Evolutionary conservation across 176 grass and related monocot species (phyloP).

Genomic region (Aegilops tauschii): DNA sequence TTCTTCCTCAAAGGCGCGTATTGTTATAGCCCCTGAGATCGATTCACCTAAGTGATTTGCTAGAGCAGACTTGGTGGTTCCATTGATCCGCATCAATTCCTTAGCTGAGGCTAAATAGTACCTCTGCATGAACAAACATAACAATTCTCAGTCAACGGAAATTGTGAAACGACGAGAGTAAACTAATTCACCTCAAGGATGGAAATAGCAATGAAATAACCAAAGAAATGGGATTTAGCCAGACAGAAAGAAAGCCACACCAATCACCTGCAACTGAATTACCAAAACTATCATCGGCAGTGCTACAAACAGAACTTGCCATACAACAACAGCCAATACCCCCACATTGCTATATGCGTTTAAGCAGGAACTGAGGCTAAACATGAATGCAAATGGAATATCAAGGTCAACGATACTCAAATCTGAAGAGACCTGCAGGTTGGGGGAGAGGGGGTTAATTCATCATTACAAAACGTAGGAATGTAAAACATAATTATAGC

Average conservation of each 20-base stretch:
- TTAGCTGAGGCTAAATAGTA: slow-evolving; percentile 88
- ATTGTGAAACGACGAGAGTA: slow-evolving; percentile 9
- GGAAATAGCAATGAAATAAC: slow-evolving; percentile 19
- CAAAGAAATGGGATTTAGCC: neutral
- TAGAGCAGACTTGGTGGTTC: slow-evolving; percentile 81
- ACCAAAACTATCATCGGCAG: slow-evolving; percentile 63
- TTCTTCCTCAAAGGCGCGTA: slow-evolving; percentile 83
- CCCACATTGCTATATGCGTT: slow-evolving; percentile 77
- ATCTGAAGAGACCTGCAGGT: slow-evolving; percentile 74
- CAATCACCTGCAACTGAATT: slow-evolving; percentile 70
- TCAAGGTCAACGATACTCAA: slow-evolving; percentile 88
- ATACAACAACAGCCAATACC: slow-evolving; percentile 77
- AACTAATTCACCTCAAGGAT: neutral
- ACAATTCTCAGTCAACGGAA: neutral
- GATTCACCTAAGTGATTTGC: slow-evolving; percentile 90
- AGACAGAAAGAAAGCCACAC: neutral
- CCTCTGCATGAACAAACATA: slow-evolving; percentile 47
- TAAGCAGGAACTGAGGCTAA: slow-evolving; percentile 49
- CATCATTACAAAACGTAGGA: neutral
- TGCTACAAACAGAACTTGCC: slow-evolving; percentile 83
- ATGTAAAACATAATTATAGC: neutral
- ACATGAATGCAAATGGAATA: slow-evolving; percentile 69
- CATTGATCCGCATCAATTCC: slow-evolving; percentile 95
- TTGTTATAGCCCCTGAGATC: slow-evolving; percentile 73
- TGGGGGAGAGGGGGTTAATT: neutral